phyloP scores from a whole-genome alignment of 2,329 filamentous ascomycete species.

The Plenodomus lindquistii region DNA sequence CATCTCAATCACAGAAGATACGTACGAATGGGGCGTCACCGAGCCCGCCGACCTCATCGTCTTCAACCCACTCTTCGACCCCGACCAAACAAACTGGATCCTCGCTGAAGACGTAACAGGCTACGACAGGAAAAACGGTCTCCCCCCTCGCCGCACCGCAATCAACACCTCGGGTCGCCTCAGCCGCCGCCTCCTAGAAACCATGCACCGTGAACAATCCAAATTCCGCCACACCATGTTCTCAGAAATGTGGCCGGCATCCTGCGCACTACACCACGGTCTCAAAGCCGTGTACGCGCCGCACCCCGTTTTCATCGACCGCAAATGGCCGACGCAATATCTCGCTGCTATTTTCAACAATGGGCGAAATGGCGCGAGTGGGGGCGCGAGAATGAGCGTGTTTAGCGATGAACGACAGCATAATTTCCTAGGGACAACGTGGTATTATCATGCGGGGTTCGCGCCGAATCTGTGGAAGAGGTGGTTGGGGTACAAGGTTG shows the following conservation, averaged over 20 bases:
- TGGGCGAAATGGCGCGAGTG: constrained; percentile 55
- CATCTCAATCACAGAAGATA: constrained; percentile 57
- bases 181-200: constrained; percentile 65
- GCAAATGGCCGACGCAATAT: constrained; percentile 59
- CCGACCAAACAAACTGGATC: constrained; percentile 72
- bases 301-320: constrained; percentile 61
- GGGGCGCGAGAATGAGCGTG: constrained; percentile 53
- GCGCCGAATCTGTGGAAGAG: constrained; percentile 59
- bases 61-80: constrained; percentile 76
- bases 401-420: constrained; percentile 58
- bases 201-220: constrained; percentile 77
- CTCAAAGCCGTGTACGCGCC: constrained; percentile 73
- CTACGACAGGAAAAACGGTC: constrained; percentile 59
- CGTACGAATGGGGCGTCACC: constrained; percentile 66
- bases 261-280: constrained; percentile 72
- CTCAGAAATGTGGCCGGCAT: constrained; percentile 77
- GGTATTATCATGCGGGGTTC: constrained; percentile 59
- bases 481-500: constrained; percentile 60
- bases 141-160: constrained; percentile 69
- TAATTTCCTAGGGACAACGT: constrained; percentile 57
- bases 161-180: constrained; percentile 74
- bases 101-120: constrained; percentile 72
- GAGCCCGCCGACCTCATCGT: constrained; percentile 78
- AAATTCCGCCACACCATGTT: constrained; percentile 72
- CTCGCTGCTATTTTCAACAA: constrained; percentile 61